Conservation (phyloP, 371 early-diverging fungal species). For the Phascolomyces articulosus region DNA sequence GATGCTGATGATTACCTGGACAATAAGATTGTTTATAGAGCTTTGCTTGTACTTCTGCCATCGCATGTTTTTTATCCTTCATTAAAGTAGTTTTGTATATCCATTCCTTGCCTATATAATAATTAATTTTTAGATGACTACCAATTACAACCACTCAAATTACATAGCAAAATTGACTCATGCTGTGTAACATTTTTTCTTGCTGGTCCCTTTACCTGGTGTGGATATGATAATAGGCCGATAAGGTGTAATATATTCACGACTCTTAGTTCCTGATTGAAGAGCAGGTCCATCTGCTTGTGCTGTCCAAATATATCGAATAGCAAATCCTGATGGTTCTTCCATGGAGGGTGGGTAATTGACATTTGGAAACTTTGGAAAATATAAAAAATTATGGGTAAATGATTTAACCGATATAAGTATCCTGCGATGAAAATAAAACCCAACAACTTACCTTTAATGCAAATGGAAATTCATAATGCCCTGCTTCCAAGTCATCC, state of each 20-base stretch:
- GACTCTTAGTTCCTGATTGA: slow-evolving; percentile 48
- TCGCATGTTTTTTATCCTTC: slow-evolving; percentile 35
- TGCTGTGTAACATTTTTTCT: slow-evolving; percentile 4
- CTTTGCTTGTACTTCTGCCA: slow-evolving; percentile 37
- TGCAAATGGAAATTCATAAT: slow-evolving; percentile 61
- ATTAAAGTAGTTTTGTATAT: slow-evolving; percentile 32
- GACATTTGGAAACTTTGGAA: slow-evolving; percentile 57
- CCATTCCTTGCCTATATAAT: slow-evolving; percentile 38
- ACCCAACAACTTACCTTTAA: slow-evolving; percentile 48
- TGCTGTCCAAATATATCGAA: slow-evolving; percentile 59
- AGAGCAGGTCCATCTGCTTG: slow-evolving; percentile 57
- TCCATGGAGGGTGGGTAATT: slow-evolving; percentile 55
- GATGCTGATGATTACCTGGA: slow-evolving; percentile 55
- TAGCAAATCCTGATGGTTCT: slow-evolving; percentile 47
- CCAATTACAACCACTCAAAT: not conserved
- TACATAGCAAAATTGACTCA: slow-evolving; percentile 1
- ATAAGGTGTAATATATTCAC: slow-evolving; percentile 54
- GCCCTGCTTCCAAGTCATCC: slow-evolving; percentile 57
- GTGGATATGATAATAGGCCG: slow-evolving; percentile 48
- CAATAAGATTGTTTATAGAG: slow-evolving; percentile 45
- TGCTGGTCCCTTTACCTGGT: slow-evolving; percentile 22
- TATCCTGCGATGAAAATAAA: not conserved
- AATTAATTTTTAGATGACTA: not conserved
- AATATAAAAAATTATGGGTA: too few relatives aligned
- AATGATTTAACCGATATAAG: not conserved